Evolutionary conservation across 805 yeast species (phyloP), one percentile per base, ranked within the genome.

Genomic region (Ogataea nonfermentans): DNA sequence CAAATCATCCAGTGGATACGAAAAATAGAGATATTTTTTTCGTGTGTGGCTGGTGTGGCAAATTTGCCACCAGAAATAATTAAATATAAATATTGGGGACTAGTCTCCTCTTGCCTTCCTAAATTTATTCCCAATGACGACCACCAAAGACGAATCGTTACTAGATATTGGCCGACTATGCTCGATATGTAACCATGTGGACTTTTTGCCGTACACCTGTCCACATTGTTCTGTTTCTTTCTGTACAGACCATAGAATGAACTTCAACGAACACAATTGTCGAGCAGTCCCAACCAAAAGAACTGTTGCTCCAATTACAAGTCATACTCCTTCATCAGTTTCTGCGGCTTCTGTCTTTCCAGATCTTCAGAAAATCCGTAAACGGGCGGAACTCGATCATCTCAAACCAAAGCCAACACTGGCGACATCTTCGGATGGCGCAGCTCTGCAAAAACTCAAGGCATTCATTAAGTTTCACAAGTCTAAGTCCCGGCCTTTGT

Each of bases 131-230:
- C 8, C 32, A 15, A 41, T 45, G 49, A 43, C 51, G 13, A 41
- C 48, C 14, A 37, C 44, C 8, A 50, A 45, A 30, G 62, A 59
- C 24, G 58, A 58, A n/a, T 52, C 62, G 6, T 57, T 78, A 46
- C 61, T 79, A 57, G 73, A 79, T 33, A 69, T 79, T 5, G 85
- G 85, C n/a, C 58, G 70, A 41, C 76, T 77, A 50, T 79, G 85
- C 55, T 50, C 56, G 19, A 60, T 68, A 12, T 79, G 85, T 53
- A 62, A 69, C 32, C 66, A 64, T 44, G 60, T 78, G 6, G 85
- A 79, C 53, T 79, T 79, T 47, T 60, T 79, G 20, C 85, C 85
- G 12, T 79, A 69, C 52, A 57, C 57, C 12, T 79, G 85, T 53
- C 72, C 50, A 4, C 33, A 70, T 29, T 67, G 64, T 36, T 52